These are phyloP conservation scores for Aspergillus alliaceus DNA, from an alignment of 2,329 filamentous ascomycete species.

Conservation along the genomic window DNA sequence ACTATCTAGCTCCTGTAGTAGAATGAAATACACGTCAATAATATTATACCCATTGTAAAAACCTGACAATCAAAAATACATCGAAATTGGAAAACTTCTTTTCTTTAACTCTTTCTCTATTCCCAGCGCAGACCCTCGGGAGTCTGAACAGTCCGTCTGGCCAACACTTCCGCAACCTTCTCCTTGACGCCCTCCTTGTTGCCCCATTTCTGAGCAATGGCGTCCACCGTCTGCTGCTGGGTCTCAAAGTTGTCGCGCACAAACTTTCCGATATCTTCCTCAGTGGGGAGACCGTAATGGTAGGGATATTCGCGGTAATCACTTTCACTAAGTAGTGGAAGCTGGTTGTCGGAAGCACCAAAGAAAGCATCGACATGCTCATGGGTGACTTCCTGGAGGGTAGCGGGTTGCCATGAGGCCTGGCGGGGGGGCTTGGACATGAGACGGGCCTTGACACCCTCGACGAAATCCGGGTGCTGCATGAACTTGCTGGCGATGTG, in stretches of 20 bases:
- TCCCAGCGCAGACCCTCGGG: slow-evolving; percentile 40
- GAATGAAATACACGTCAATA: neutral
- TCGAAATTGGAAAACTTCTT: neutral
- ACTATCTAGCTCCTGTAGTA: neutral
- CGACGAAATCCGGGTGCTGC: slow-evolving; percentile 84
- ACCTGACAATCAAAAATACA: neutral
- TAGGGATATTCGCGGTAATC: slow-evolving; percentile 76
- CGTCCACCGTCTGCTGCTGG: slow-evolving; percentile 60
- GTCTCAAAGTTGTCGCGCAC: slow-evolving; percentile 47
- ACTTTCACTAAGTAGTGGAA: slow-evolving; percentile 61
- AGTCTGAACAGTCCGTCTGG: slow-evolving; percentile 58
- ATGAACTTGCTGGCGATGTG: slow-evolving; percentile 86
- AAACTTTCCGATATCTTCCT: slow-evolving; percentile 53
- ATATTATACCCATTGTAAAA: neutral
- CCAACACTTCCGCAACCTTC: slow-evolving; percentile 68
- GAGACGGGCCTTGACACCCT: slow-evolving; percentile 82
- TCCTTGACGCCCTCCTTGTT: slow-evolving; percentile 69
- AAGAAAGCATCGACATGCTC: slow-evolving; percentile 71
- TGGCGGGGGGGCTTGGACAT: slow-evolving; percentile 65
- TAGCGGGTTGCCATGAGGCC: slow-evolving; percentile 75
- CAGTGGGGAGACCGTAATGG: slow-evolving; percentile 69
- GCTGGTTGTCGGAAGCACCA: slow-evolving; percentile 45
- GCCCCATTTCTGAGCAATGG: slow-evolving; percentile 60
- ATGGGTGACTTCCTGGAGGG: slow-evolving; percentile 65
- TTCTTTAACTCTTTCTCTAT: slow-evolving; percentile 6